phyloP scores from a whole-genome alignment of 768 basidiomycete genomes.

The Tubosaeta brunneosetosa region DNA sequence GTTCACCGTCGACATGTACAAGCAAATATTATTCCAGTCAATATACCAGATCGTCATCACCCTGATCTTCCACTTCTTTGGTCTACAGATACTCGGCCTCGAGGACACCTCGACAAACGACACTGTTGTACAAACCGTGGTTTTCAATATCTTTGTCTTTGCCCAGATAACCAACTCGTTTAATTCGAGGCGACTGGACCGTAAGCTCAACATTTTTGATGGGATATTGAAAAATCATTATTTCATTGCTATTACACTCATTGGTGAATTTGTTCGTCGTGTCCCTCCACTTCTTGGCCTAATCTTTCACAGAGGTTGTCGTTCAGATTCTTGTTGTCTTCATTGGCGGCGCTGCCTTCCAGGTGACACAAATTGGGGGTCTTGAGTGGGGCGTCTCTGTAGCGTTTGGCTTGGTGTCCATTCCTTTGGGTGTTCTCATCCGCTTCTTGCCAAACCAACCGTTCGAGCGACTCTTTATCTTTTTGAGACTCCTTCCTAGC shows the following conservation, averaged over 20 bases:
- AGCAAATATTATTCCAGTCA: constrained; percentile 90
- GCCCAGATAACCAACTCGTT: constrained; percentile 95
- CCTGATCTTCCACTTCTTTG: constrained; percentile 87
- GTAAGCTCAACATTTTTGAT: constrained; percentile 82
- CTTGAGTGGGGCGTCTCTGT: constrained; percentile 93
- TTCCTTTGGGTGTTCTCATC: constrained; percentile 81
- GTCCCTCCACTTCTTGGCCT: constrained; percentile 2
- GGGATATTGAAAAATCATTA: constrained; percentile 76
- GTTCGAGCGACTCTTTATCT: constrained; percentile 59
- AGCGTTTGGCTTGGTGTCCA: constrained; percentile 78
- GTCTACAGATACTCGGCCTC: constrained; percentile 64
- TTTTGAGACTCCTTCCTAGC: constrained; percentile 55
- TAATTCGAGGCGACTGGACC: constrained; percentile 86
- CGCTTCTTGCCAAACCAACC: constrained; percentile 79
- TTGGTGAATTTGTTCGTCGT: constrained; percentile 52
- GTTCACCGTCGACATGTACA: constrained; percentile 93
- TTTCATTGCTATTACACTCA: constrained; percentile 77
- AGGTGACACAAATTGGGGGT: constrained; percentile 72
- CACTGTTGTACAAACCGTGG: constrained; percentile 68
- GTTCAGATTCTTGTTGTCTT: constrained; percentile 88
- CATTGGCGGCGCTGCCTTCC: constrained; percentile 88
- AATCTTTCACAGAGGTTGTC: constrained; percentile 60
- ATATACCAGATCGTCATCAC: constrained; percentile 79
- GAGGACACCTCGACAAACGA: constrained; percentile 33
- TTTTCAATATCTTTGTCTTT: constrained; percentile 98